phyloP scores from a whole-genome alignment of 805 yeast species.

The Cyberlindnera maclurae region DNA sequence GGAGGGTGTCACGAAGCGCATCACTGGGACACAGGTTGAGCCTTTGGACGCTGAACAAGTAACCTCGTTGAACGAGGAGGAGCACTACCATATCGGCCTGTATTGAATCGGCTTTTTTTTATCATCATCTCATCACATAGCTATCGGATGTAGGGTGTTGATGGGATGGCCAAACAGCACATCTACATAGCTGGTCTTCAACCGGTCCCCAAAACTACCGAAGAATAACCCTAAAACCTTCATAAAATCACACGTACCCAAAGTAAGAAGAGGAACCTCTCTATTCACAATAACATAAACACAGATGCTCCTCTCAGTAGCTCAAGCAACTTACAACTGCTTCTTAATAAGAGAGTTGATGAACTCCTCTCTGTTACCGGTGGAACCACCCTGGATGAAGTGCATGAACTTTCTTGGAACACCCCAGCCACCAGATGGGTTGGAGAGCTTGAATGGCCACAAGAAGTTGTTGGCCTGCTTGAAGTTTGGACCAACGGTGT shows the following conservation, averaged over 20 bases:
- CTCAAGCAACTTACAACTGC: conserved; percentile 23
- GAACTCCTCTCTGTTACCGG: conserved; percentile 96
- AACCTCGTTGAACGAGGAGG: neutral
- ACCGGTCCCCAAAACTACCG: no score
- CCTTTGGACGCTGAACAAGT: conserved; percentile 12
- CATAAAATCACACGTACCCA: neutral
- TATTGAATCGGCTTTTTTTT: no score
- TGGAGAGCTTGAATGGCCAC: conserved; percentile 96
- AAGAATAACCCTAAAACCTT: neutral
- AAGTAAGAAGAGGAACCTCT: conserved; percentile 8
- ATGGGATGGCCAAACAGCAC: no score
- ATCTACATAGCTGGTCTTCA: no score
- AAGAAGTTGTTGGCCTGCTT: conserved; percentile 97
- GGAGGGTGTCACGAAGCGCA: conserved; percentile 37
- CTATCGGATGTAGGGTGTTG: no score
- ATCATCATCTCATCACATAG: no score
- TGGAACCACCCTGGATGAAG: conserved; percentile 96
- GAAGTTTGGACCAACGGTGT: conserved; percentile 97
- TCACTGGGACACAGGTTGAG: conserved; percentile 43
- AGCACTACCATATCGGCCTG: conserved; percentile 1
- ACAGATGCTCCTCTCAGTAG: conserved; percentile 4
- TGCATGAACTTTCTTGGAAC: conserved; percentile 94
- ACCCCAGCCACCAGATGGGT: conserved; percentile 98
- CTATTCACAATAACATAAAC: conserved; percentile 8
- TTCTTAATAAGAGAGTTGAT: conserved; percentile 83